These are phyloP conservation scores for Xylaria sp. DNA, from an alignment of 2,329 filamentous ascomycete species.

Conservation along the genomic window DNA sequence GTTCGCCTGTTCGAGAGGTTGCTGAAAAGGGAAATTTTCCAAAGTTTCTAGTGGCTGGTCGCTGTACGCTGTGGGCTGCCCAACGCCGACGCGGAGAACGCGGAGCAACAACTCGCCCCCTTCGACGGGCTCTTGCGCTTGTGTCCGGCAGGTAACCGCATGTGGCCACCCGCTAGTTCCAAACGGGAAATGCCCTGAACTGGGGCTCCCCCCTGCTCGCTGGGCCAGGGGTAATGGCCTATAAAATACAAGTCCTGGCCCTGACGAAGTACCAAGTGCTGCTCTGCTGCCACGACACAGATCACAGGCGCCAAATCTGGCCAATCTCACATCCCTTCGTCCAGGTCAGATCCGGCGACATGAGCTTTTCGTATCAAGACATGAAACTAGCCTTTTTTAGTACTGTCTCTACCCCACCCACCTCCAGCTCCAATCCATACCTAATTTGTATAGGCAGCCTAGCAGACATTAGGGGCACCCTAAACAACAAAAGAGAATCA, in stretches of 20 bases:
- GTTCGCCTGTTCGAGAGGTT: constrained; percentile 22
- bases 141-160: constrained; percentile 28
- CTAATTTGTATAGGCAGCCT: too few relatives aligned
- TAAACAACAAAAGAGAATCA: too few relatives aligned
- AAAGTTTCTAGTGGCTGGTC: constrained; percentile 35
- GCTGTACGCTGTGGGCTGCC: constrained; percentile 18
- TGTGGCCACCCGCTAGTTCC: constrained; percentile 19
- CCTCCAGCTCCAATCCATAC: too few relatives aligned
- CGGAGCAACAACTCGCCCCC: constrained; percentile 25
- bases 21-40: constrained; percentile 36
- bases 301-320: constrained; percentile 9
- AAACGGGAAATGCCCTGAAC: constrained; percentile 19
- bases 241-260: constrained; percentile 6
- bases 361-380: too few relatives aligned
- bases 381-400: too few relatives aligned
- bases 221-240: constrained; percentile 22
- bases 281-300: constrained; percentile 21
- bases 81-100: constrained; percentile 28
- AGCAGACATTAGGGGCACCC: too few relatives aligned
- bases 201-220: constrained; percentile 13
- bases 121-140: constrained; percentile 26
- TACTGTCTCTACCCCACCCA: too few relatives aligned
- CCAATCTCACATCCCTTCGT: constrained; percentile 11
- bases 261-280: constrained; percentile 3
- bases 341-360: too few relatives aligned